Base-by-base conservation (phyloP, 2,329 filamentous ascomycete genomes). In the Fusarium sp. region DNA sequence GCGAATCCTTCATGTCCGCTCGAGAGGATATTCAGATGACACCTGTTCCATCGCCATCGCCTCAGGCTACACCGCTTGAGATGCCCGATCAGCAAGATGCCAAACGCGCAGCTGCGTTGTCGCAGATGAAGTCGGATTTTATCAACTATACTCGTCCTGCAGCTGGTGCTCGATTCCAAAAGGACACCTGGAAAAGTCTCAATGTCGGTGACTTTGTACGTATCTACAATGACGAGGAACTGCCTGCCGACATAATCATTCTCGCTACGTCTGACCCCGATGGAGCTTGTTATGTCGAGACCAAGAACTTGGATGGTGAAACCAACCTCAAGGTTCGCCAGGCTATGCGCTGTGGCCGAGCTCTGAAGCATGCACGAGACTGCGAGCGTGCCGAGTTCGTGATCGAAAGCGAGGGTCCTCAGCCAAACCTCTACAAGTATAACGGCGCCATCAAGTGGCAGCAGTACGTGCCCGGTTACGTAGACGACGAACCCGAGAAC, bases 291-390 rank as follows among this genome's bases (percentile, higher is more conserved):
- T 99, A 97, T 70, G 91, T 99, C 22, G 95, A 99, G 78, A 99
- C 95, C 3, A 99, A 98, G 81, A 98, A 97, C 74, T 76, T 99
- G 80, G 95, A 99, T 72, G 95, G 95, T 46, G 95, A 99, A 79
- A 99, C 95, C 3, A 99, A 99, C 71, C 80, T 99, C 62, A 99
- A 99, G 77, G 93, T 97, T 61, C 90, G 95, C 57, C 91, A 94
- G 72, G 92, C 95, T 19, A 83, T 99, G 38, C 91, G 94, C 64
- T 95, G 92, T 72, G 91, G 93, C 11, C 88, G 91, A 49, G 82
- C 87, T 42, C 84, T 99, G 58, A 92, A 89, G 73, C 93, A 98
- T 75, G 95, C 95, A 12, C 87, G 90, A 56, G 93, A 99, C 73
- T 98, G 95, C 75, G 95, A 98, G 77, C 87, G 89, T 58, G 88